Base-by-base conservation (phyloP, 1,284 basidiomycete genomes). In the Leucoagaricus sp. region DNA sequence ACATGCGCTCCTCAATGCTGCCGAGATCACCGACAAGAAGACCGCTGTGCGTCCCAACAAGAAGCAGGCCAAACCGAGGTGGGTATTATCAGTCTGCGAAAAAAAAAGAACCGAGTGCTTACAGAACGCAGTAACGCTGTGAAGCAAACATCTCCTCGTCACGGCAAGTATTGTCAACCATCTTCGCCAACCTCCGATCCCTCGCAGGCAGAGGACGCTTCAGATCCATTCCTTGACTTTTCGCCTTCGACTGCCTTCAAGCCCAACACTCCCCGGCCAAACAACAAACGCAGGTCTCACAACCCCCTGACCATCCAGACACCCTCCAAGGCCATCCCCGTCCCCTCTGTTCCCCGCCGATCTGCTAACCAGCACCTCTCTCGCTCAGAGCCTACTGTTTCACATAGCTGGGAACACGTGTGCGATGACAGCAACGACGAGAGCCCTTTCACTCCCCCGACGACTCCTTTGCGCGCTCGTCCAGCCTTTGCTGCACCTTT, bases 371-470 rank as follows among this genome's bases (percentile, higher is more conserved):
- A 58, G 45, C 49, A 48, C 4, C 71, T 81, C 34, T 74, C 78
- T 17, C 75, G 74, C 55, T 82, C 79, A 4, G 77, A 72, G 48
- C 79, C 71, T 15, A 63, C 71, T 2, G 67, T 65, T 29, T 74
- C 72, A 31, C 66, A 69, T 62, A 64, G 68, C 45, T 88, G 88
- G 55, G 55, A 56, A 68, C 87, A 85, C 1, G 71, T 89, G 45
- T 89, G 87, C 62, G 87, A 89, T 59, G 87, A 89, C 64, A 78
- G 79, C 55, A 83, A 78, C 26, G 84, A 87, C 45, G 72, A 64
- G 53, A 63, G 69, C 61, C 55, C 72, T 63, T 65, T 78, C 2
- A 69, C 71, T 17, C 80, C 80, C 0, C 80, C 80, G 67, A 72
- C 62, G 21, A 65, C 63, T 49, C 68, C 63, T 38, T 59, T 63